Evolutionary conservation across 768 basidiomycete genomes (phyloP).

Genomic region (Tulasnella sp.): DNA sequence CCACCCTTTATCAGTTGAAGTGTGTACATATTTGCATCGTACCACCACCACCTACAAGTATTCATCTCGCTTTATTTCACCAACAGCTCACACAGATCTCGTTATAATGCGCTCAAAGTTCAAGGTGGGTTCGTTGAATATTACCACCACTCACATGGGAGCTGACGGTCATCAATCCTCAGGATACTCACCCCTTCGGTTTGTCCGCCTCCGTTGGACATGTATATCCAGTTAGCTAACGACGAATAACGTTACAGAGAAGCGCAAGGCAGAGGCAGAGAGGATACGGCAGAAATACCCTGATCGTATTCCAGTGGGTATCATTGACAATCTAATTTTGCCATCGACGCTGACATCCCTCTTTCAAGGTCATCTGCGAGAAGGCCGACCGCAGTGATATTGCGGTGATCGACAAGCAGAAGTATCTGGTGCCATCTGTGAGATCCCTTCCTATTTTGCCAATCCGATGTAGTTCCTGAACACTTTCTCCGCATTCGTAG

Average conservation of each 20-base stretch:
- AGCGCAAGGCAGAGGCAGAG: conserved; percentile 98
- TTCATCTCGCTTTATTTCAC: no score
- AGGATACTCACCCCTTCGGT: conserved; percentile 98
- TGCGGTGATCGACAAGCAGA: conserved; percentile 99
- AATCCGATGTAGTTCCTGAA: neutral
- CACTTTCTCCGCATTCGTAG: conserved; percentile 29
- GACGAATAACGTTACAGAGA: conserved; percentile 45
- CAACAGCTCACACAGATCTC: no score
- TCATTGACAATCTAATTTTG: neutral
- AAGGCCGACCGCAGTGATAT: conserved; percentile 98
- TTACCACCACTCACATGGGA: neutral
- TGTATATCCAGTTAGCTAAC: neutral
- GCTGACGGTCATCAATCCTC: neutral
- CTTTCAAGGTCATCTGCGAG: conserved; percentile 88
- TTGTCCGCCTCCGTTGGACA: conserved; percentile 20
- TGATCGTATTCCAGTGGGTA: conserved; percentile 88
- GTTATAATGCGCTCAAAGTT: conserved; percentile 82
- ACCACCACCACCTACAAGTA: no score
- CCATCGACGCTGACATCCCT: neutral
- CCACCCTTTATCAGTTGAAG: no score
- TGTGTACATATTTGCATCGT: no score
- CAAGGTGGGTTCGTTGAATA: conserved; percentile 31
- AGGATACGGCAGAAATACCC: conserved; percentile 97
- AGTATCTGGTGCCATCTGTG: conserved; percentile 96
- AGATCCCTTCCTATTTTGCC: conserved; percentile 22